Conservation (phyloP, 2,329 filamentous ascomycete species). For the Herpotrichia juniperi region DNA sequence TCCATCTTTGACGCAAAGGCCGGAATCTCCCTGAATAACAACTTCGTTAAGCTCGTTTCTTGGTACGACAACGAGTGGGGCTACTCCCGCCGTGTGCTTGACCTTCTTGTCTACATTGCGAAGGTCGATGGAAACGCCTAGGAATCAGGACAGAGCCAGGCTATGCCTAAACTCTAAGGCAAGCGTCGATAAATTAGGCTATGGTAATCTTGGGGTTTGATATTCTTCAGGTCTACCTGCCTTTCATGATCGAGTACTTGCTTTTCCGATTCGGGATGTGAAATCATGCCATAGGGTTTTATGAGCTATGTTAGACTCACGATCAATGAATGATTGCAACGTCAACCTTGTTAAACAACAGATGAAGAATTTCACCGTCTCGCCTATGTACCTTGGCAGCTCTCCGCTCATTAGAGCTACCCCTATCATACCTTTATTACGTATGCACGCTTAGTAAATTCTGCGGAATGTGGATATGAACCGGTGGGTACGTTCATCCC, state of each 20-base stretch:
- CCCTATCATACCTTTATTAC: conserved; percentile 1
- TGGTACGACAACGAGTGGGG: conserved; percentile 99
- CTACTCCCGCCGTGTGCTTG: conserved; percentile 82
- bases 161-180: conserved; percentile 40
- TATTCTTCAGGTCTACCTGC: background rate
- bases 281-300: background rate
- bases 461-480: background rate
- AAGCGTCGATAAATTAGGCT: background rate
- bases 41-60: conserved; percentile 98
- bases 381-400: background rate
- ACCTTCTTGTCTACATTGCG: conserved; percentile 55
- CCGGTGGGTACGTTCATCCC: background rate
- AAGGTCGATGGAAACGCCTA: conserved; percentile 52
- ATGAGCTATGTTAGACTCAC: conserved; percentile 1
- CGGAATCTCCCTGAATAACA: conserved; percentile 96
- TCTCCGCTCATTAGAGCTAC: background rate
- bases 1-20: conserved; percentile 99
- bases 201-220: background rate
- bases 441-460: background rate
- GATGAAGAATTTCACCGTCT: background rate
- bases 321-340: conserved; percentile 1
- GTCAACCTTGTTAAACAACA: background rate
- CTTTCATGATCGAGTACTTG: conserved; percentile 3
- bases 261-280: background rate
- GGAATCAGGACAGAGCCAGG: conserved; percentile 46